Base-by-base conservation (phyloP, 2,329 filamentous ascomycete species). In the Helotiales sp. region DNA sequence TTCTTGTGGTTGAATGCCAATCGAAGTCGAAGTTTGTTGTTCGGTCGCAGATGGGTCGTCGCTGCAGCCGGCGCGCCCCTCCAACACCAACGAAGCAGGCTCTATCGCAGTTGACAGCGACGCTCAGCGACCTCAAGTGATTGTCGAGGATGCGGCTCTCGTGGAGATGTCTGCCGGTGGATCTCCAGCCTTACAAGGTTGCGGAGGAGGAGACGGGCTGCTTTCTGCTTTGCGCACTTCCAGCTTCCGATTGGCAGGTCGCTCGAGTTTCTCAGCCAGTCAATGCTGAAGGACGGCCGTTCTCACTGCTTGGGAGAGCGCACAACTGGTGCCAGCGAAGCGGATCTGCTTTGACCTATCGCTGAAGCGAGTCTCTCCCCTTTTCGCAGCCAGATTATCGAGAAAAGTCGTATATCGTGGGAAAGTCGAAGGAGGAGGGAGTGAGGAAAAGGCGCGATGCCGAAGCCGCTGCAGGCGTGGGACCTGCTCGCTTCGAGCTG, bases 121-220 rank as follows among this genome's bases (percentile, higher is more conserved):
- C 56, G 44, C 12, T 51, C n/a, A 12, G 19, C 24, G 47, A 52
- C 36, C 15, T 52, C 51, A 38, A 51, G 52, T 47, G 6, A 49
- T 58, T 42, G 36, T 25, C 7, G 22, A 5, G 13, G 10, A 46
- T 61, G 61, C 57, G 65, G 62, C 62, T 64, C 62, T 48, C 40
- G 33, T 10, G 38, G 22, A 27, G 31, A 40, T 36, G 40, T 57
- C 46, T 19, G 54, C 52, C 40, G 54, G 50, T 38, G 53, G 54
- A 33, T 40, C 38, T 52, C 54, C 65, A 67, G 63, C 65, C 65
- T 63, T 67, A 62, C 38, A 46, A 44, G 22, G 47, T 40, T 31
- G 10, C 34, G 47, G 55, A 59, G 55, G 52, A 44, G 54, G 5
- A 55, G 59, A 63, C 59, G 56, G n/a, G n/a, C n/a, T n/a, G n/a